Conservation (phyloP, 805 yeast genomes). For the Dipodascopsis tothii region DNA sequence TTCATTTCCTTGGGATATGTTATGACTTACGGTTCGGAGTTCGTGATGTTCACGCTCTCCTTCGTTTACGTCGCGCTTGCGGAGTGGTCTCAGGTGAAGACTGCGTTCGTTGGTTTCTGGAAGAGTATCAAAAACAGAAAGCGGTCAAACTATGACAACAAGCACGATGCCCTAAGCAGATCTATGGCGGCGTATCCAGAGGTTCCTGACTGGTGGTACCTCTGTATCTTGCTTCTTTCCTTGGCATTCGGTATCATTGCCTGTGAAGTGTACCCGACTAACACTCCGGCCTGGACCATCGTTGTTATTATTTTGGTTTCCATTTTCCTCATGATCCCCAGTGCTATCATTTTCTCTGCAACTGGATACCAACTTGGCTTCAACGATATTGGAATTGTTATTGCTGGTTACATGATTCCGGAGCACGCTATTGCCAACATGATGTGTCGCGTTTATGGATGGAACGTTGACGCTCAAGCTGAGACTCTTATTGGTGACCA, state of each 20-base stretch:
- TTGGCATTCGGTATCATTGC: conserved; percentile 40
- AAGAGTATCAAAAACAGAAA: neutral
- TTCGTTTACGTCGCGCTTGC: conserved; percentile 10
- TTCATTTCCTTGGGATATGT: conserved; percentile 38
- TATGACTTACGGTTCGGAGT: conserved; percentile 19
- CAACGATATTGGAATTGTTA: conserved; percentile 55
- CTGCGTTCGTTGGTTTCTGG: conserved; percentile 3
- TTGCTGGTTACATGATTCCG: conserved; percentile 51
- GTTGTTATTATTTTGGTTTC: conserved; percentile 51
- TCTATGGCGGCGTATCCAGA: conserved; percentile 52
- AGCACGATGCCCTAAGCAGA: conserved; percentile 31
- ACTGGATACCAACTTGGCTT: conserved; percentile 56
- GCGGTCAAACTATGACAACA: conserved; percentile 2
- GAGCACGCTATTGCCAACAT: conserved; percentile 6
- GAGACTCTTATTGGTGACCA: conserved; percentile 3
- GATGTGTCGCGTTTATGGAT: conserved; percentile 5
- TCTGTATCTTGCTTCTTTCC: conserved; percentile 39
- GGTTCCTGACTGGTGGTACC: conserved; percentile 61
- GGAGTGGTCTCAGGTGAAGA: conserved; percentile 8
- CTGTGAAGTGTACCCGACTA: conserved; percentile 37
- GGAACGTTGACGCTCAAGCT: conserved; percentile 6
- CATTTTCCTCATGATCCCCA: conserved; percentile 52
- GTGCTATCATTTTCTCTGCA: conserved; percentile 54
- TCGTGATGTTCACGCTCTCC: conserved; percentile 18
- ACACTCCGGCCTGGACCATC: conserved; percentile 58